phyloP scores from a whole-genome alignment of 2,329 filamentous ascomycete species.

The Colletotrichum horii region DNA sequence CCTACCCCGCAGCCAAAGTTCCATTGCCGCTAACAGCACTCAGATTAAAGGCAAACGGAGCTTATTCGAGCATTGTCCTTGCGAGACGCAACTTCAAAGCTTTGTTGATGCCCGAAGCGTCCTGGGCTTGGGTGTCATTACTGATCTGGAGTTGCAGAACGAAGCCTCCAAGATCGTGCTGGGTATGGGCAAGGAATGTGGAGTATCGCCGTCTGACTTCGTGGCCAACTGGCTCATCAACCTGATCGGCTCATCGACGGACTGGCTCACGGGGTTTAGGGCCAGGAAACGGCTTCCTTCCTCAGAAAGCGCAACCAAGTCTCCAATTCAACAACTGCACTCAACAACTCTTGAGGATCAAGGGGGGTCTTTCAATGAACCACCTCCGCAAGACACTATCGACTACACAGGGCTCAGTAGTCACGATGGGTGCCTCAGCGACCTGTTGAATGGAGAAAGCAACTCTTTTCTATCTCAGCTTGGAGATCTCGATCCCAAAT shows the following conservation, averaged over 20 bases:
- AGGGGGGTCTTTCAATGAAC: neutral
- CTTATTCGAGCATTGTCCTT: slow-evolving; percentile 29
- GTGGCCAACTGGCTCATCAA: slow-evolving; percentile 13
- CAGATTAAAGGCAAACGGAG: slow-evolving; percentile 30
- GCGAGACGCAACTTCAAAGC: slow-evolving; percentile 23
- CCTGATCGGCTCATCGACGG: slow-evolving; percentile 7
- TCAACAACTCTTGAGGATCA: too few relatives aligned
- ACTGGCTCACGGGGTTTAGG: slow-evolving; percentile 2
- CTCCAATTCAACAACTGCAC: neutral
- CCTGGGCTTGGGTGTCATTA: neutral
- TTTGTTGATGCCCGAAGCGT: neutral
- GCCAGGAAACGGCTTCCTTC: neutral
- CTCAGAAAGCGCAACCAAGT: neutral
- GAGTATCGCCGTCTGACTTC: slow-evolving; percentile 1
- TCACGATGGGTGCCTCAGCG: neutral
- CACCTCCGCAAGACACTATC: neutral
- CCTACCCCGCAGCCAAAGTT: rapidly evolving
- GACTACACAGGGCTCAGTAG: neutral
- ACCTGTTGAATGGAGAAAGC: neutral
- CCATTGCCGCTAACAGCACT: neutral
- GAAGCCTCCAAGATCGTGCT: slow-evolving; percentile 23
- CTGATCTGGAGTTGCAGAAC: slow-evolving; percentile 19
- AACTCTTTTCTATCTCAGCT: neutral
- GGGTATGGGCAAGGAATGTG: slow-evolving; percentile 7
- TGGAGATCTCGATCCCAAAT: neutral